Evolutionary conservation across 495 filamentous ascomycete species (phyloP), one percentile per base, ranked within the genome.

Genomic region (Parachaetomium inaequale): DNA sequence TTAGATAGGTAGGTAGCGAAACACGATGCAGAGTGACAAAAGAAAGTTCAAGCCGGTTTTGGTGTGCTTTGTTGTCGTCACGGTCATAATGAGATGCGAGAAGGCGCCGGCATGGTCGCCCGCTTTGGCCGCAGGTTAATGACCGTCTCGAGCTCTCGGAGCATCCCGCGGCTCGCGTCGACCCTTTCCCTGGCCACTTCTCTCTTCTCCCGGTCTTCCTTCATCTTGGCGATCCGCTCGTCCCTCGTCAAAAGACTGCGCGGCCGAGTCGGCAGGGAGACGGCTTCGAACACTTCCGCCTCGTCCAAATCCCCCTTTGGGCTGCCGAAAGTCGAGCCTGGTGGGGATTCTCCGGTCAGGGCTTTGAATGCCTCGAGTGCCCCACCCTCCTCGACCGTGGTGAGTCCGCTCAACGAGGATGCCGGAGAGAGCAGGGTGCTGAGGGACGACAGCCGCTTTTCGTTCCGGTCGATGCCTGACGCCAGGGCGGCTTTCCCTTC

Each of bases 281-380:
- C 83, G 0, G 92, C 93, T 73, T 98, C 94, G 62, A 93, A 96
- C 6, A 98, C 83, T 68, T 96, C 91, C 59, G 93, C 87, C 55
- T 83, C 81, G 47, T 88, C 83, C 6, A 72, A 71, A 50, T 74
- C 68, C 29, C 67, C 58, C 25, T 54, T 56, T 4, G 66, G 42
- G 55, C 72, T 73, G 4, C 71, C 69, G 14, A 59, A 66, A 45
- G 57, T 75, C 17, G 62, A 70, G 52, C 50, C 68, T 21, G 64
- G 77, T 4, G 79, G 72, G 3, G 76, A 78, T 45, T 87, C 87
- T 40, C 92, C 92, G 63, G 83, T 93, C 55, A 93, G 78, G 12
- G 87, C 87, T 64, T 84, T 87, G 31, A 93, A 82, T 3, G 89
- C 91, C 67, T 93, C 91, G 28, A 70, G 66, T 17, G 74, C 69